Evolutionary conservation across 176 grass and related monocot genomes (phyloP).

Genomic region (Pharus latifolius): DNA sequence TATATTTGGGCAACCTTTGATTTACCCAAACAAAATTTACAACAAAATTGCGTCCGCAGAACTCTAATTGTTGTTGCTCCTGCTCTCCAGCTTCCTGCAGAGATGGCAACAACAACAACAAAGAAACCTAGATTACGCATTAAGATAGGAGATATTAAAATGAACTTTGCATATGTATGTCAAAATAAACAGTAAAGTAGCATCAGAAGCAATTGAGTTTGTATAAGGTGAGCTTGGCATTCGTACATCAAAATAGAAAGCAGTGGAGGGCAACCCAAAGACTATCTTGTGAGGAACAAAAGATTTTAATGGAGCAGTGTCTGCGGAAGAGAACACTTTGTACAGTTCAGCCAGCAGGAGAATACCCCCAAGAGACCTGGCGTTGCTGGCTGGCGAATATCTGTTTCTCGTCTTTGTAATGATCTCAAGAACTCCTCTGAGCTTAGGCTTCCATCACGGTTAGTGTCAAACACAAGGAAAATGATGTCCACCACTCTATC

Average conservation of each 20-base stretch:
- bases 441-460: conserved; percentile 71
- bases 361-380: conserved; percentile 40
- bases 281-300: neutral
- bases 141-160: neutral
- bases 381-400: conserved; percentile 50
- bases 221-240: neutral
- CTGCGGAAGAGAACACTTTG: conserved; percentile 36
- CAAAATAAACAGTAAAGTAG: too few species aligned
- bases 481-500: conserved; percentile 76
- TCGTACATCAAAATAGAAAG: conserved; percentile 15
- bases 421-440: conserved; percentile 83
- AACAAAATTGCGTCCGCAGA: conserved; percentile 6
- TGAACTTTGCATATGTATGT: neutral
- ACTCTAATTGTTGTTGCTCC: neutral
- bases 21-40: conserved; percentile 7
- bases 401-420: conserved; percentile 57
- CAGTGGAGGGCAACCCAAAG: neutral
- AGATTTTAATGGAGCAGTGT: conserved; percentile 18
- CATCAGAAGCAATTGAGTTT: neutral
- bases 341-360: conserved; percentile 69
- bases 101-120: conserved; percentile 2
- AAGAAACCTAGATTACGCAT: neutral
- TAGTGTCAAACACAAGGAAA: conserved; percentile 83
- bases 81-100: conserved; percentile 1
- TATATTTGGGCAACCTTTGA: neutral